Evolutionary conservation across 2,329 filamentous ascomycete species (phyloP).

Genomic region (Aureobasidium sp.): DNA sequence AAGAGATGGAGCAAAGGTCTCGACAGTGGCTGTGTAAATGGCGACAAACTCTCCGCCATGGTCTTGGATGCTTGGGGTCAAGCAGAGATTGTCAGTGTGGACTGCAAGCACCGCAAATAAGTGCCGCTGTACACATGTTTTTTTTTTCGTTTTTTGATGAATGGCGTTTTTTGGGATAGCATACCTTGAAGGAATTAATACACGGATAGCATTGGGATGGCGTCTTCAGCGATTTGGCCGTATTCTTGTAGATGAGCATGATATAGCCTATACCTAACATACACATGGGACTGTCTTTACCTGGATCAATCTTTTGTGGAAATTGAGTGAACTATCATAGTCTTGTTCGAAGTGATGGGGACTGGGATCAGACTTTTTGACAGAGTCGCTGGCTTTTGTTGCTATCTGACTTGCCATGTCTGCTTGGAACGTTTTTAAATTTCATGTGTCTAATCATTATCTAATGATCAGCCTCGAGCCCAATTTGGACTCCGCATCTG

Average conservation of each 20-base stretch:
- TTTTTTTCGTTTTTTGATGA: not conserved
- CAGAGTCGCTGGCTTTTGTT: no score
- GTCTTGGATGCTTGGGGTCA: constrained; percentile 55
- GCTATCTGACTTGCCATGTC: no score
- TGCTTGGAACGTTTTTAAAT: no score
- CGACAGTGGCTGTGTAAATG: constrained; percentile 75
- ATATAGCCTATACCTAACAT: not conserved
- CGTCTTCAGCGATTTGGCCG: not conserved
- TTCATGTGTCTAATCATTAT: no score
- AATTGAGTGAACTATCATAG: no score
- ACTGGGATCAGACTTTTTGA: no score
- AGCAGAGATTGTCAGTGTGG: constrained; percentile 32
- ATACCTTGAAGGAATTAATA: not conserved
- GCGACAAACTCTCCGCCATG: constrained; percentile 67
- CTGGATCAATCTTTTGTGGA: not conserved
- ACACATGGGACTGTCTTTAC: not conserved
- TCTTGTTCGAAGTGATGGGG: no score
- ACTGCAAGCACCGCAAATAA: constrained; percentile 32
- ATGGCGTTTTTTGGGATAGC: not conserved
- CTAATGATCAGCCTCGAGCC: no score
- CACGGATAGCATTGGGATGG: not conserved
- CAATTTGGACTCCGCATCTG: no score
- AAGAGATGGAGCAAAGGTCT: constrained; percentile 72
- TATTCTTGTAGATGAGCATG: not conserved
- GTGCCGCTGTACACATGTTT: not conserved